Percentiles rank a stretch among this genome's conserved stretches.
These are phyloP conservation scores for Fusarium domesticum DNA, from an alignment of 2,329 filamentous ascomycete species.

Conservation along the genomic window DNA sequence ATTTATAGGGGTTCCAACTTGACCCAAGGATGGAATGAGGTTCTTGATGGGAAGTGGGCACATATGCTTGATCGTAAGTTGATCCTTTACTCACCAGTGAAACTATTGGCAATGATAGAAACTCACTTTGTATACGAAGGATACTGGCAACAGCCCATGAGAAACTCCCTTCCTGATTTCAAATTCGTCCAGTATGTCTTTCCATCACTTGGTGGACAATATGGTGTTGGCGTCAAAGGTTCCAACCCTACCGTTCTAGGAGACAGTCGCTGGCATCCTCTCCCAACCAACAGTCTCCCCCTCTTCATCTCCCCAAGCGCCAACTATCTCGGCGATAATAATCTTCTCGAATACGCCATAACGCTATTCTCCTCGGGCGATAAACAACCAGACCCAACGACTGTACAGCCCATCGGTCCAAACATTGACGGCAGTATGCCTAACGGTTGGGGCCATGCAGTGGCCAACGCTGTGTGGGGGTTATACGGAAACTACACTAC, in stretches of 20 bases:
- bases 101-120: constrained; percentile 30
- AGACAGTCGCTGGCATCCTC: constrained; percentile 50
- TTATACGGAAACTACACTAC: constrained; percentile 43
- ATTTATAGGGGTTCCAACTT: constrained; percentile 21
- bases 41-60: constrained; percentile 19
- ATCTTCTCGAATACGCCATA: constrained; percentile 51
- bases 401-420: constrained; percentile 14
- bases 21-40: constrained; percentile 19
- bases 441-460: constrained; percentile 24
- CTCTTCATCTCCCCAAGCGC: constrained; percentile 52
- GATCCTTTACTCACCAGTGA: accelerated
- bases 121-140: constrained; percentile 54
- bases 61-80: constrained; percentile 18
- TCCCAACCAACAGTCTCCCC: constrained; percentile 40
- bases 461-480: constrained; percentile 48
- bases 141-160: constrained; percentile 69
- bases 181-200: constrained; percentile 47
- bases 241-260: constrained; percentile 36
- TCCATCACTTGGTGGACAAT: constrained; percentile 49
- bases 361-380: constrained; percentile 41
- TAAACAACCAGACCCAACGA: constrained; percentile 6
- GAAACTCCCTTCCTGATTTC: constrained; percentile 58
- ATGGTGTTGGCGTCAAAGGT: constrained; percentile 34
- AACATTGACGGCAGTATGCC: constrained; percentile 16
- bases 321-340: constrained; percentile 50